Percentiles rank a stretch among this genome's conserved stretches.
phyloP scores from a whole-genome alignment of 2,329 filamentous ascomycete species.

The Stemphylium lycopersici region DNA sequence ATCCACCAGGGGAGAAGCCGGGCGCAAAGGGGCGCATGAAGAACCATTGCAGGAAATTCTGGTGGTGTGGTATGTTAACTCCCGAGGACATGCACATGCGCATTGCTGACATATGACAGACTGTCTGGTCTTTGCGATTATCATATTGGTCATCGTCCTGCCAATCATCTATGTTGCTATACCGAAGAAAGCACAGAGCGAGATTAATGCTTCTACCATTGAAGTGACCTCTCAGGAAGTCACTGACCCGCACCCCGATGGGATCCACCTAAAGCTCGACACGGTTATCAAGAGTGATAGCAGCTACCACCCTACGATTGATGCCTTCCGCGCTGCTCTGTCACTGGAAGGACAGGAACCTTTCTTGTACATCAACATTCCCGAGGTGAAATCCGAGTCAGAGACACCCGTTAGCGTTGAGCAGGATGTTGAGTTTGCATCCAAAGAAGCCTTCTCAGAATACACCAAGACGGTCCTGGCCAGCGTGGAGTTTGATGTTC shows the following conservation, averaged over 20 bases:
- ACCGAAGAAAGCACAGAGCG: constrained; percentile 62
- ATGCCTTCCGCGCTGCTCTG: constrained; percentile 60
- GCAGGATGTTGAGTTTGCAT: constrained; percentile 53
- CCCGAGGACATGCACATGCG: neutral
- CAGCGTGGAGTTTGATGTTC: constrained; percentile 57
- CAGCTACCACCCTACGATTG: constrained; percentile 61
- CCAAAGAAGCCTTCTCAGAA: constrained; percentile 54
- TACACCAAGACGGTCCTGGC: constrained; percentile 58
- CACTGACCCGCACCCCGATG: constrained; percentile 56
- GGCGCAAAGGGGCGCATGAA: constrained; percentile 41
- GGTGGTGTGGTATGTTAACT: constrained; percentile 45
- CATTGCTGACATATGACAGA: constrained; percentile 27
- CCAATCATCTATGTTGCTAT: constrained; percentile 65
- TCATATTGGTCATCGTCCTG: constrained; percentile 63
- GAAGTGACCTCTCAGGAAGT: constrained; percentile 59
- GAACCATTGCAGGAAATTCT: constrained; percentile 48
- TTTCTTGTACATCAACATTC: constrained; percentile 56
- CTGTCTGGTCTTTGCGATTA: constrained; percentile 57
- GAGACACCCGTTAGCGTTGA: constrained; percentile 52
- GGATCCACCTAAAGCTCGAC: constrained; percentile 57
- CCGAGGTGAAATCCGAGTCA: constrained; percentile 51
- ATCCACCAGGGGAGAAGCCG: constrained; percentile 41
- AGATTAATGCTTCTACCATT: constrained; percentile 60
- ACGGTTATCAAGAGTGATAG: constrained; percentile 57
- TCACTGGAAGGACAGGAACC: constrained; percentile 52